These are phyloP conservation scores for Cordyceps militaris DNA, from an alignment of 2,329 filamentous ascomycete species.

Conservation along the genomic window DNA sequence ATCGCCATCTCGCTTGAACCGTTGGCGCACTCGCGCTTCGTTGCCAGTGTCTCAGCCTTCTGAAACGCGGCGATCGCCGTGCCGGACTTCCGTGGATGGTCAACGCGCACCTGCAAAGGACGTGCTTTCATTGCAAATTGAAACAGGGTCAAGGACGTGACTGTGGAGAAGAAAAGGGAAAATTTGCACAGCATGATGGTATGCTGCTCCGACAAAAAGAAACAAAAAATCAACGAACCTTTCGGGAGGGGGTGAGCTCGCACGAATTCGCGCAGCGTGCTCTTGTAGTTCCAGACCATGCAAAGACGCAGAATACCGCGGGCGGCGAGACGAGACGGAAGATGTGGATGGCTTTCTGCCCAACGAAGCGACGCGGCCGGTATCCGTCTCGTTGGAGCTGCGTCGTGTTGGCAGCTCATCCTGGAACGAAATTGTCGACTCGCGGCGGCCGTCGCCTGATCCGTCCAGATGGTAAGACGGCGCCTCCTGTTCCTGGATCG, in stretches of 20 bases:
- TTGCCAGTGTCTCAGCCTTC: constrained; percentile 11
- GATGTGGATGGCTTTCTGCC: constrained; percentile 40
- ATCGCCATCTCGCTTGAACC: not conserved
- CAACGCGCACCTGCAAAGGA: not conserved
- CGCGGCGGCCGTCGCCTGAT: constrained; percentile 17
- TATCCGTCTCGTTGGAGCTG: constrained; percentile 21
- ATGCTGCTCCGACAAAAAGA: not conserved
- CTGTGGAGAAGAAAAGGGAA: constrained; percentile 9
- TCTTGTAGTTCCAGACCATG: constrained; percentile 42
- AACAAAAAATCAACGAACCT: constrained; percentile 33
- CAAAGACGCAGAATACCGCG: constrained; percentile 37
- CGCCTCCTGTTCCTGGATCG: constrained; percentile 16
- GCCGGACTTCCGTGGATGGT: constrained; percentile 10
- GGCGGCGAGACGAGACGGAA: constrained; percentile 41
- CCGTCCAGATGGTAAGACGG: not conserved
- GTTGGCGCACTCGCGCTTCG: not conserved
- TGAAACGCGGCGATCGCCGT: constrained; percentile 6
- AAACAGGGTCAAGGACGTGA: not conserved
- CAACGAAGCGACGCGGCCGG: constrained; percentile 22
- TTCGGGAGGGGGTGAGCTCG: constrained; percentile 41
- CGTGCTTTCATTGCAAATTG: not conserved
- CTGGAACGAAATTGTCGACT: constrained; percentile 29
- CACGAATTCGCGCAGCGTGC: constrained; percentile 34
- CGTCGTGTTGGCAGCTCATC: constrained; percentile 25
- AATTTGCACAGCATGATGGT: not conserved